Percentiles rank a stretch among this genome's conserved stretches.
phyloP scores from a whole-genome alignment of 2,329 filamentous ascomycete species.

The Bimuria novae-zelandiae region DNA sequence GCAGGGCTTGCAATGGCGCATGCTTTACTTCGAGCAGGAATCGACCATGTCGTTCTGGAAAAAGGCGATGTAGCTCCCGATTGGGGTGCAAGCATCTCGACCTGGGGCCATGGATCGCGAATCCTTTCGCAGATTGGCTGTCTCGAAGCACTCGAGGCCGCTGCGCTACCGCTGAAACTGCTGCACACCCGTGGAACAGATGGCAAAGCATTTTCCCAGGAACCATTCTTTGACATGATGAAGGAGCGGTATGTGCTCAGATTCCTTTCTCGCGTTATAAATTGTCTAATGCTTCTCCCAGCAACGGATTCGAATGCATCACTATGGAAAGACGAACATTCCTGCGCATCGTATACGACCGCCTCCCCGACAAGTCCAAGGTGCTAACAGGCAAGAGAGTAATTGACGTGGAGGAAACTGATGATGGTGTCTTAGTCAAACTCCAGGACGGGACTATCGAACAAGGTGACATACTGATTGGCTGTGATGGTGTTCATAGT shows the following conservation, averaged over 20 bases:
- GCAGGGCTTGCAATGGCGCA: background rate
- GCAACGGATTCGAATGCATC: background rate
- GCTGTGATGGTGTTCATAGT: background rate
- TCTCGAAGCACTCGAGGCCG: no score
- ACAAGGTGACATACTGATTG: background rate
- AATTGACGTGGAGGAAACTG: background rate
- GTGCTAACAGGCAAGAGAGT: background rate
- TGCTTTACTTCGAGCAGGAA: background rate
- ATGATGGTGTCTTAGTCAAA: background rate
- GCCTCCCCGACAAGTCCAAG: background rate
- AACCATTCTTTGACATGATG: no score
- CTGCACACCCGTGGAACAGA: no score
- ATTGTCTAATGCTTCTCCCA: no score
- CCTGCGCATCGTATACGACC: background rate
- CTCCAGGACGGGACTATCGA: background rate
- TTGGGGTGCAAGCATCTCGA: background rate
- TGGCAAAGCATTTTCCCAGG: no score
- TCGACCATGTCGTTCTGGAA: background rate
- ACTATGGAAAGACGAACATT: background rate
- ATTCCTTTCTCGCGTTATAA: no score
- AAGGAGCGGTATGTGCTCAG: no score
- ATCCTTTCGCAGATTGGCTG: background rate
- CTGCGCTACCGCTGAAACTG: no score
- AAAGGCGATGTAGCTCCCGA: background rate
- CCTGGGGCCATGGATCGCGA: background rate